phyloP scores from a whole-genome alignment of 129 eudicot species.

The Arctium lappa region DNA sequence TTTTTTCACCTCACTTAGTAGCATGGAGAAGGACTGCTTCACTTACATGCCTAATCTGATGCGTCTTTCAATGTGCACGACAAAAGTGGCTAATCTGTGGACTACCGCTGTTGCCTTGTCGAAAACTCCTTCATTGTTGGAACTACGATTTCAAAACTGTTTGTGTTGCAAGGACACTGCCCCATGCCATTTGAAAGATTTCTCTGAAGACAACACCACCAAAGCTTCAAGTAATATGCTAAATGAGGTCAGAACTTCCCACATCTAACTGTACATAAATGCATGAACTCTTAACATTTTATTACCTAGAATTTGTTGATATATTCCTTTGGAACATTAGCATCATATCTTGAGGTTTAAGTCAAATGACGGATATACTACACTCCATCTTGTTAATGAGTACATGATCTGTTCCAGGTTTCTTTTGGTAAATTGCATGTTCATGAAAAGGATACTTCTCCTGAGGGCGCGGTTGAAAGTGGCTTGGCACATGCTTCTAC shows the following conservation, averaged over 20 bases:
- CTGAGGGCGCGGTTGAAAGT: slow-evolving; percentile 16
- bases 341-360: background rate
- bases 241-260: slow-evolving; percentile 39
- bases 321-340: background rate
- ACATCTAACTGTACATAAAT: background rate
- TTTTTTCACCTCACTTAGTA: slow-evolving; percentile 53
- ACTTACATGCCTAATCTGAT: slow-evolving; percentile 61
- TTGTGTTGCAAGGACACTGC: slow-evolving; percentile 56
- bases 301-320: background rate
- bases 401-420: slow-evolving; percentile 31
- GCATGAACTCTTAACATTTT: too few relatives aligned
- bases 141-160: slow-evolving; percentile 68
- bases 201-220: slow-evolving; percentile 8
- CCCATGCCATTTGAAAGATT: slow-evolving; percentile 41
- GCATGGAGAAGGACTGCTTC: slow-evolving; percentile 55
- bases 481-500: slow-evolving; percentile 11
- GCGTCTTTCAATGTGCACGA: slow-evolving; percentile 57
- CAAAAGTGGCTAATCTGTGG: slow-evolving; percentile 58
- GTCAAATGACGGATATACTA: too few relatives aligned
- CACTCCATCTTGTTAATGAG: background rate
- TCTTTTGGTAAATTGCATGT: slow-evolving; percentile 30
- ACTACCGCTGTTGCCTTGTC: slow-evolving; percentile 56
- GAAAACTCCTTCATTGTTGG: slow-evolving; percentile 50
- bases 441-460: slow-evolving; percentile 29
- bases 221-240: slow-evolving; percentile 20